Percentiles rank a stretch among this genome's conserved stretches.
Evolutionary conservation across 1,284 basidiomycete species (phyloP).

Genomic region (Cryptococcus depauperatus): DNA sequence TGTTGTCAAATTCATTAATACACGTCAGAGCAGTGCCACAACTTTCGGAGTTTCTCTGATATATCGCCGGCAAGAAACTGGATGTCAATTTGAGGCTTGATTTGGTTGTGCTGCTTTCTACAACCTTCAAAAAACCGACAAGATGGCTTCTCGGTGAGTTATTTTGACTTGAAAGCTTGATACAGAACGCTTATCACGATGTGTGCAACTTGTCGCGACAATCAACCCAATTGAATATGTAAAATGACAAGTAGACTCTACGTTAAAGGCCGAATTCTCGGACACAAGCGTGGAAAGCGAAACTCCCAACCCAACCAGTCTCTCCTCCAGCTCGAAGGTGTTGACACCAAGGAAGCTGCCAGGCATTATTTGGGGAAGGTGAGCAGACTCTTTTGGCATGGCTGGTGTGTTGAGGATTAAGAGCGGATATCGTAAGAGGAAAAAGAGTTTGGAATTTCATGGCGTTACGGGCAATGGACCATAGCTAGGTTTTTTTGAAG

Average conservation of each 20-base stretch:
- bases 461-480: background rate
- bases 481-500: too few species aligned
- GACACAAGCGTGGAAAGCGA: conserved; percentile 97
- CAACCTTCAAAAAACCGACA: background rate
- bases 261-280: conserved; percentile 92
- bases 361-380: conserved; percentile 99
- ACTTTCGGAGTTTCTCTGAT: too few species aligned
- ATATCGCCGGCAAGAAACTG: too few species aligned
- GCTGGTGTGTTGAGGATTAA: background rate
- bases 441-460: too few species aligned
- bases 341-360: conserved; percentile 84
- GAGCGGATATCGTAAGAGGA: background rate
- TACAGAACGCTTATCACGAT: too few species aligned
- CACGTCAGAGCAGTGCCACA: too few species aligned
- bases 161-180: too few species aligned
- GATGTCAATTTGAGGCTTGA: background rate
- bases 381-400: conserved; percentile 26
- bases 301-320: conserved; percentile 93
- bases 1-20: too few species aligned
- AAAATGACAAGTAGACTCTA: conserved; percentile 69
- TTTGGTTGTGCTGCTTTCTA: background rate
- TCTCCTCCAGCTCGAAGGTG: conserved; percentile 95
- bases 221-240: background rate
- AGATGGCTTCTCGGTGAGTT: conserved; percentile 2
- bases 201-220: too few species aligned